These are phyloP conservation scores for Alternaria metachromatica DNA, from an alignment of 2,329 filamentous ascomycete genomes.

Conservation along the genomic window DNA sequence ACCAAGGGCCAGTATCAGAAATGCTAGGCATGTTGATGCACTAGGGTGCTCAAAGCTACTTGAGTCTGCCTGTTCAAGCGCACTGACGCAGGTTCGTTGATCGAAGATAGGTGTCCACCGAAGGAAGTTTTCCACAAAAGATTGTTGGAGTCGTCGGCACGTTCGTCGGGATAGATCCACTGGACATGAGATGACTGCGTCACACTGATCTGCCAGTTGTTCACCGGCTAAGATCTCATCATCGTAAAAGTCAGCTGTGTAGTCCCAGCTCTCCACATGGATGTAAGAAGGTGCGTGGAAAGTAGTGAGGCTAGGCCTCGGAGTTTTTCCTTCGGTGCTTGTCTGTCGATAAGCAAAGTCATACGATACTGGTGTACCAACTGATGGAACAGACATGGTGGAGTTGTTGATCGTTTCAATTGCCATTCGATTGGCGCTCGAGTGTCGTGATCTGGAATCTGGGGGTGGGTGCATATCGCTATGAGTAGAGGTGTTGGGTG, in stretches of 20 bases:
- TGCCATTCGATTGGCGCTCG: conserved; percentile 23
- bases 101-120: conserved; percentile 38
- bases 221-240: conserved; percentile 35
- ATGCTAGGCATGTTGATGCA: conserved; percentile 28
- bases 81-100: conserved; percentile 25
- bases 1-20: conserved; percentile 32
- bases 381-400: conserved; percentile 16
- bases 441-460: conserved; percentile 17
- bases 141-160: conserved; percentile 31
- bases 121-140: conserved; percentile 37
- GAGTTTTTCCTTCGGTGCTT: conserved; percentile 30
- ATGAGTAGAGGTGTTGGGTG: conserved; percentile 22
- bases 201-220: conserved; percentile 30
- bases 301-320: conserved; percentile 31
- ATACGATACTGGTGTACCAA: conserved; percentile 22
- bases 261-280: conserved; percentile 37
- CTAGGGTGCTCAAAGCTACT: conserved; percentile 14
- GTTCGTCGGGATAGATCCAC: conserved; percentile 28
- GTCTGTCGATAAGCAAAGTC: conserved; percentile 38
- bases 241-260: conserved; percentile 37
- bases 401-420: conserved; percentile 20
- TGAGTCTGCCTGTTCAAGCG: conserved; percentile 22
- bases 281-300: conserved; percentile 32
- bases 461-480: conserved; percentile 18
- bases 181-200: conserved; percentile 16